A percentile compares a stretch with the other conserved stretches of the same genome.
These are phyloP conservation scores for Populus simonii DNA, from an alignment of 345 rosid species.

Conservation along the genomic window DNA sequence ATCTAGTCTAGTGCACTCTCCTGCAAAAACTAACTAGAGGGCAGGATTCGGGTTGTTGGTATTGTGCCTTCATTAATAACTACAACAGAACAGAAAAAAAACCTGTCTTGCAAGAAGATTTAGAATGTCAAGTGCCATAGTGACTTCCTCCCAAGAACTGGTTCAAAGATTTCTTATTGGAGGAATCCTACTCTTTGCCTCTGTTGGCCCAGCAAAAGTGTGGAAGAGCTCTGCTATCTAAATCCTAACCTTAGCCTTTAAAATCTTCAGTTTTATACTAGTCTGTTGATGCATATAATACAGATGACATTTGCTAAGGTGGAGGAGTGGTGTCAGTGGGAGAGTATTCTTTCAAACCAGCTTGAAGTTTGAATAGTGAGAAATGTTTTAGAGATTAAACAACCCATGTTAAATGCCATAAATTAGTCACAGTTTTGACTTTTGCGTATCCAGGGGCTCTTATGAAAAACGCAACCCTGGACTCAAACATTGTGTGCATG, in stretches of 20 bases:
- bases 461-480: neutral
- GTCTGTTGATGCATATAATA: neutral
- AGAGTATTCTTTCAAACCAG: neutral
- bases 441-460: neutral
- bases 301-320: neutral
- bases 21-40: neutral
- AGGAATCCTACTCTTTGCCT: neutral
- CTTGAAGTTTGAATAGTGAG: neutral
- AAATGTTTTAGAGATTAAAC: neutral
- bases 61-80: neutral
- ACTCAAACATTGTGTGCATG: neutral
- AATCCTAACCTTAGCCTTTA: neutral
- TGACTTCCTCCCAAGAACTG: neutral
- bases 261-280: neutral
- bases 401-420: neutral
- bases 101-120: neutral
- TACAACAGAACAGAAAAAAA: no score
- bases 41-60: neutral
- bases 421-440: neutral
- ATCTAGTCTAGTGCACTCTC: neutral
- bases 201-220: neutral
- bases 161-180: neutral
- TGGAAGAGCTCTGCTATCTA: neutral
- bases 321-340: neutral
- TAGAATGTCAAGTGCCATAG: neutral